Evolutionary conservation across 352 stramenopile genomes (phyloP).

Genomic region (Globisporangium spinosum): DNA sequence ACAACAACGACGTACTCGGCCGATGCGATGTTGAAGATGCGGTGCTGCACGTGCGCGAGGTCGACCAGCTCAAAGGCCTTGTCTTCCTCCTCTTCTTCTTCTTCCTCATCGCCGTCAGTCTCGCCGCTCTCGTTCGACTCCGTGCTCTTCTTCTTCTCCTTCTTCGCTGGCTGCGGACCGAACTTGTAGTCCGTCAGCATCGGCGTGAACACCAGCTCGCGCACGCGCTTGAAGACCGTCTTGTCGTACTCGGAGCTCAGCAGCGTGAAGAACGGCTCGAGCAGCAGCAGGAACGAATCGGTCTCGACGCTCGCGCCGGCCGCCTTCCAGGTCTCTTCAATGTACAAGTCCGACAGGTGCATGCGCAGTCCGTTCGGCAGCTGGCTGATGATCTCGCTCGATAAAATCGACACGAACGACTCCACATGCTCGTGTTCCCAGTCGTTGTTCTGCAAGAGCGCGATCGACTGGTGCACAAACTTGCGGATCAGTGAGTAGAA

Average conservation of each 20-base stretch:
- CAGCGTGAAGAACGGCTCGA: conserved; percentile 82
- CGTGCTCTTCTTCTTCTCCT: conserved; percentile 31
- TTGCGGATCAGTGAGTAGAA: conserved; percentile 85
- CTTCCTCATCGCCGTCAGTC: conserved; percentile 42
- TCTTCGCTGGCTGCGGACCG: conserved; percentile 38
- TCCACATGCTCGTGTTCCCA: conserved; percentile 47
- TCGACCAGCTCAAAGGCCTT: conserved; percentile 70
- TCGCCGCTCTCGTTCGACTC: conserved; percentile 43
- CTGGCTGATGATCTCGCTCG: conserved; percentile 68
- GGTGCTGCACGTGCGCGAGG: conserved; percentile 66
- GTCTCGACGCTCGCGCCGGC: conserved; percentile 49
- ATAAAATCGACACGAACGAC: conserved; percentile 60
- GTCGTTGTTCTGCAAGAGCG: conserved; percentile 51
- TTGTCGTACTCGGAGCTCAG: conserved; percentile 78
- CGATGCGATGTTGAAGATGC: conserved; percentile 73
- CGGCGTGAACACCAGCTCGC: conserved; percentile 67
- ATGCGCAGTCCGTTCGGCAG: conserved; percentile 78
- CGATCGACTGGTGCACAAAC: conserved; percentile 68
- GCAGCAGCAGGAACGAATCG: conserved; percentile 58
- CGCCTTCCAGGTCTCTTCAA: conserved; percentile 60
- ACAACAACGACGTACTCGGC: conserved; percentile 41
- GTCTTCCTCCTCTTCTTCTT: conserved; percentile 41
- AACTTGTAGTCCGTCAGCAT: conserved; percentile 73
- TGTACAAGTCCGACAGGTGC: conserved; percentile 73
- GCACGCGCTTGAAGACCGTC: conserved; percentile 75